Conservation (phyloP, 352 stramenopile species). For the Phytophthora capsici region DNA sequence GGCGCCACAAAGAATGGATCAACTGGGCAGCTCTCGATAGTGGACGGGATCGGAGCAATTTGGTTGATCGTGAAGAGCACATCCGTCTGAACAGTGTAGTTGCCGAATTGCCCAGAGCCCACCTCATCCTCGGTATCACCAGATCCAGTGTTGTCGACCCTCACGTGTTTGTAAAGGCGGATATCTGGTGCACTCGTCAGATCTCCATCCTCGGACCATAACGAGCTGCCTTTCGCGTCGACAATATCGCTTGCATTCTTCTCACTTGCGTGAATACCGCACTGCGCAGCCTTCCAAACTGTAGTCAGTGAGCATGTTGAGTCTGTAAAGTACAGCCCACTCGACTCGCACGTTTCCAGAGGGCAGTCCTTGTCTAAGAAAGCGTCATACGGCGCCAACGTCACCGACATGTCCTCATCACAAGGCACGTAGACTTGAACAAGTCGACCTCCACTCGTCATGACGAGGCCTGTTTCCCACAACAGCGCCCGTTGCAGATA, state of each 20-base stretch:
- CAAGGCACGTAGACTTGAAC: slow-evolving; percentile 60
- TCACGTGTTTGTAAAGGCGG: slow-evolving; percentile 42
- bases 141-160: slow-evolving; percentile 2
- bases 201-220: slow-evolving; percentile 54
- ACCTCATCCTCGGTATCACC: slow-evolving; percentile 7
- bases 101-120: neutral
- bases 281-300: slow-evolving; percentile 38
- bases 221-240: slow-evolving; percentile 21
- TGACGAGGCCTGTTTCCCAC: slow-evolving; percentile 58
- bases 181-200: slow-evolving; percentile 39
- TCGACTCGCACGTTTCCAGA: slow-evolving; percentile 37
- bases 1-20: slow-evolving; percentile 55
- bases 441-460: slow-evolving; percentile 38
- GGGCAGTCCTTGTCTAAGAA: slow-evolving; percentile 34
- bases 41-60: slow-evolving; percentile 15
- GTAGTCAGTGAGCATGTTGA: slow-evolving; percentile 35
- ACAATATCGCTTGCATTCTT: slow-evolving; percentile 31
- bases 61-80: slow-evolving; percentile 63
- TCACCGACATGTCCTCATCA: slow-evolving; percentile 49
- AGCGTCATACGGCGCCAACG: slow-evolving; percentile 51
- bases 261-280: slow-evolving; percentile 31
- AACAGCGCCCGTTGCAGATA: slow-evolving; percentile 60
- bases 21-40: slow-evolving; percentile 35
- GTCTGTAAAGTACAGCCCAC: slow-evolving; percentile 42
- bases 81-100: slow-evolving; percentile 16